Percentiles rank a stretch among this genome's conserved stretches.
Conservation (phyloP, 148 eudicot genomes). For the Camellia lanceoleosa region DNA sequence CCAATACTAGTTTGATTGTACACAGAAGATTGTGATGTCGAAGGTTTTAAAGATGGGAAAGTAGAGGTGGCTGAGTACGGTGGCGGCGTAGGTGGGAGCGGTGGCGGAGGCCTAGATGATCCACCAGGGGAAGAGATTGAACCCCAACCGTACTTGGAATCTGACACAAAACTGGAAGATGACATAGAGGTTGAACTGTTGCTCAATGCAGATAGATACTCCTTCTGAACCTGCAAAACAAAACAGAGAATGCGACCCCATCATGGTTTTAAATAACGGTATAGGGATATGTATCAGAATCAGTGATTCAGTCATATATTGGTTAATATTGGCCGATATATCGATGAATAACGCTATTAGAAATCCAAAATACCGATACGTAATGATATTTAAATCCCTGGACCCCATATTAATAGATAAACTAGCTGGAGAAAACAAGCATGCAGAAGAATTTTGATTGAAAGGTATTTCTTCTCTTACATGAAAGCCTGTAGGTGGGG, state of each 20-base stretch:
- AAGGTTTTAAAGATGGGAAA: constrained; percentile 35
- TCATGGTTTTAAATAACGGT: too few relatives aligned
- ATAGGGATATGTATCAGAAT: too few relatives aligned
- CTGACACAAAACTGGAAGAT: constrained; percentile 32
- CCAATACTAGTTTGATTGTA: constrained; percentile 52
- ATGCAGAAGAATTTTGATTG: constrained; percentile 4
- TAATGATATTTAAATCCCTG: too few relatives aligned
- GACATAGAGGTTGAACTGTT: constrained; percentile 34
- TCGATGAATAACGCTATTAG: too few relatives aligned
- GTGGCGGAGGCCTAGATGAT: constrained; percentile 72
- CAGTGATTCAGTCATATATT: too few relatives aligned
- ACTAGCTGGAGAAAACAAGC: constrained; percentile 1
- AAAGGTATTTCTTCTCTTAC: constrained; percentile 39
- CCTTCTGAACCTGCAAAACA: constrained; percentile 55
- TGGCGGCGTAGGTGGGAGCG: constrained; percentile 93
- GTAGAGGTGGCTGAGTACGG: constrained; percentile 54
- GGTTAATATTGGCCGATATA: too few relatives aligned
- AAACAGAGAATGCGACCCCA: neutral
- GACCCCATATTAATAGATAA: neutral
- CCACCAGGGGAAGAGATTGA: constrained; percentile 54
- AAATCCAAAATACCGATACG: too few relatives aligned
- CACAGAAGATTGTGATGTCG: constrained; percentile 45
- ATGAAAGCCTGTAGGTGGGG: constrained; percentile 45
- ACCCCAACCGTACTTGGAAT: constrained; percentile 50
- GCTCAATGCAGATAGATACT: constrained; percentile 38